Evolutionary conservation across 768 basidiomycete genomes (phyloP), one percentile per base, ranked within the genome.

Genomic region (Pleurotus citrinopileatus): DNA sequence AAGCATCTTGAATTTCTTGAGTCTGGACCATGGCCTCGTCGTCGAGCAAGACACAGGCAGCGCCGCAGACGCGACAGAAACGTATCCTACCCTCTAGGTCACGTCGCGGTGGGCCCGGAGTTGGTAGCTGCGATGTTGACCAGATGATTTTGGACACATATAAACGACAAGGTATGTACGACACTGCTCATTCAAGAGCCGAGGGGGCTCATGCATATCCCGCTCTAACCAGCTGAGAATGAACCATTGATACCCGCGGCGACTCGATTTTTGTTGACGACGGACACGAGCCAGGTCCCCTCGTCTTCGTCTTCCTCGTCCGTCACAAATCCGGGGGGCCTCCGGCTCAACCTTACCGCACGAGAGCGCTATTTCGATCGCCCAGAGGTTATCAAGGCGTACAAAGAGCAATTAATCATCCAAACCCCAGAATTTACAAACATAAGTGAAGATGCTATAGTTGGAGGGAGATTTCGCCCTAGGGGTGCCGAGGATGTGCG

Each of bases 31-130:
- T 76, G 75, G 73, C 77, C 59, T 63, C 63, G 55, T 58, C 70
- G 54, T 71, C 70, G 50, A 68, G 71, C 53, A 65, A 69, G n/a
- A 57, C 70, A 57, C 57, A 52, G 58, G 56, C 68, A 50, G 63
- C 65, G 46, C 61, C 68, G 42, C 70, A 74, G 61, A 66, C 72
- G 57, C 83, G 80, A 53, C 85, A 84, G 70, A 89, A 87, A 71
- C 86, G 92, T 67, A 85, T 92, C 40, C 73, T 92, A 54, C 93
- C 93, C 38, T 81, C 89, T 67, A 82, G 93, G 61, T 81, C 87
- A 53, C 78, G 90, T 61, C 81, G 92, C 53, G 87, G 89, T 53
- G 90, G 89, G 13, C 86, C 88, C 25, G 90, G 89, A 29, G 81
- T 90, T 47, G 90, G 92, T 53, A 86, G 72, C 56, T 84, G 85